phyloP scores from a whole-genome alignment of 768 basidiomycete species.

The Suillus sp. region DNA sequence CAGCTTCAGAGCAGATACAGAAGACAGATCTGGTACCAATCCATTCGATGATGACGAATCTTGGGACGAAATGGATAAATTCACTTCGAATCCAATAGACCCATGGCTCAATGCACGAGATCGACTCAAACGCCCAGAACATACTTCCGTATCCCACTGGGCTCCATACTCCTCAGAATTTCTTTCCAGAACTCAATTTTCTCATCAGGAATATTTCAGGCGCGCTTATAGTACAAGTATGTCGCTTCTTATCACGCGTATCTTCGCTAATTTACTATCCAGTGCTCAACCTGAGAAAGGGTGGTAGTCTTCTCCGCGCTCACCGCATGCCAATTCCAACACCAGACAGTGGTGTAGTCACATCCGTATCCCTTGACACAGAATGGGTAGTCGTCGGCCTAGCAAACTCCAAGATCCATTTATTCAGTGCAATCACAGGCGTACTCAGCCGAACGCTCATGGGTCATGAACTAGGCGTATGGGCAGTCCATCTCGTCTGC shows the following conservation, averaged over 20 bases:
- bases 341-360: conserved; percentile 69
- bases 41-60: conserved; percentile 31
- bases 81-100: conserved; percentile 41
- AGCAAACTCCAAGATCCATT: conserved; percentile 80
- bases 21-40: conserved; percentile 20
- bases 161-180: conserved; percentile 19
- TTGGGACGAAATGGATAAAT: conserved; percentile 37
- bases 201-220: conserved; percentile 48
- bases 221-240: conserved; percentile 69
- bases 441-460: conserved; percentile 73
- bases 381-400: conserved; percentile 89
- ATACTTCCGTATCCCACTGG: conserved; percentile 28
- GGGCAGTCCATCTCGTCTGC: conserved; percentile 83
- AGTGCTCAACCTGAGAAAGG: conserved; percentile 83
- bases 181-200: conserved; percentile 30
- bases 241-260: conserved; percentile 25
- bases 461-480: conserved; percentile 90
- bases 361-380: conserved; percentile 80
- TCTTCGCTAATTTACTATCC: conserved; percentile 8
- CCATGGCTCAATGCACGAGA: conserved; percentile 39
- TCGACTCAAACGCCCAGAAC: conserved; percentile 31
- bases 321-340: conserved; percentile 53
- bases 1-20: conserved; percentile 44
- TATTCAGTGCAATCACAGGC: conserved; percentile 82
- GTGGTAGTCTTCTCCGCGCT: conserved; percentile 67